A percentile compares a stretch with the other conserved stretches of the same genome.
phyloP scores from a whole-genome alignment of 1,284 basidiomycete species.

The Phylloporus gajari region DNA sequence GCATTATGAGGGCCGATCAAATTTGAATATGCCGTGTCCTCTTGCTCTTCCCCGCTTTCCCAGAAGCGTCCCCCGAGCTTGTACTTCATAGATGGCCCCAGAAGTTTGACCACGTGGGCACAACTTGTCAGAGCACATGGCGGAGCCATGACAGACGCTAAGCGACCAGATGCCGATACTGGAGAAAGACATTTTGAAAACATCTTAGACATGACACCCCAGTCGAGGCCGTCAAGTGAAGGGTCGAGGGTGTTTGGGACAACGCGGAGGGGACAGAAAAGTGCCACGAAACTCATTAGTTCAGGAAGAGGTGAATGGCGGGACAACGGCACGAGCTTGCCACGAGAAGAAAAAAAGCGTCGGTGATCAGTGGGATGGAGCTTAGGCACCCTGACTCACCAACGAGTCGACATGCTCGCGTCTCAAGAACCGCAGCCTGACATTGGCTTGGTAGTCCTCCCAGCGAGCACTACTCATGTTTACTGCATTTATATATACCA shows the following conservation, averaged over 20 bases:
- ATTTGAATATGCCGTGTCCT: slow-evolving; percentile 67
- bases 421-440: slow-evolving; percentile 45
- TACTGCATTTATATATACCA: slow-evolving; percentile 83
- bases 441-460: slow-evolving; percentile 66
- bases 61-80: not conserved
- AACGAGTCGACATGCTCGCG: slow-evolving; percentile 66
- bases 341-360: not conserved
- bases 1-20: slow-evolving; percentile 62
- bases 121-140: slow-evolving; percentile 33
- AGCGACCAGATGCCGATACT: slow-evolving; percentile 16
- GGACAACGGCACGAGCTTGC: slow-evolving; percentile 81
- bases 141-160: slow-evolving; percentile 30
- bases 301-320: slow-evolving; percentile 90
- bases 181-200: slow-evolving; percentile 66
- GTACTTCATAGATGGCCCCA: slow-evolving; percentile 22
- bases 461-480: slow-evolving; percentile 71
- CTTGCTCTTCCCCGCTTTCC: slow-evolving; percentile 30
- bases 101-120: slow-evolving; percentile 18
- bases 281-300: slow-evolving; percentile 77
- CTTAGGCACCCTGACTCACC: slow-evolving; percentile 52
- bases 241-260: slow-evolving; percentile 85
- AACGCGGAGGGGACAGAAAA: slow-evolving; percentile 80
- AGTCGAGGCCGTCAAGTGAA: slow-evolving; percentile 70
- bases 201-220: slow-evolving; percentile 72
- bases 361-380: slow-evolving; percentile 7